phyloP scores from a whole-genome alignment of 768 basidiomycete genomes.

The Tremella yokohamensis region DNA sequence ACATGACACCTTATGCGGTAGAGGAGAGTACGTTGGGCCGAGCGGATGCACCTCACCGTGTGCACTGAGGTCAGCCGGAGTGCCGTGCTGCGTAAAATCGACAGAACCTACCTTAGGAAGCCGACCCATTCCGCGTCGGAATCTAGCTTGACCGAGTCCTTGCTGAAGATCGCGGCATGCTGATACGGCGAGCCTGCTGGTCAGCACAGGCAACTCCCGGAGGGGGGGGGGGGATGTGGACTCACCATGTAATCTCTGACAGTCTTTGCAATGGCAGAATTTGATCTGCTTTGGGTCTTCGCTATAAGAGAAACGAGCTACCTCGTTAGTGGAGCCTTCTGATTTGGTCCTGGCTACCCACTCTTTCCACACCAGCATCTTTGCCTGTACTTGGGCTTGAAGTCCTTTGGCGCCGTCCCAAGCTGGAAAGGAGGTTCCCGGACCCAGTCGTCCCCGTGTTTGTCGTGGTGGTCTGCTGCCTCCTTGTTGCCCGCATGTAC shows the following conservation, averaged over 20 bases:
- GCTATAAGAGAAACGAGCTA: background rate
- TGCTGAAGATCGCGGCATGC: conserved; percentile 39
- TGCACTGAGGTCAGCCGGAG: conserved; percentile 24
- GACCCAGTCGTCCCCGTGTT: conserved; percentile 35
- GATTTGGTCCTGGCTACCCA: conserved; percentile 13
- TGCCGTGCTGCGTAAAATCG: background rate
- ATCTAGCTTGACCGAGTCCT: conserved; percentile 35
- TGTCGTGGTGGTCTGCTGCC: conserved; percentile 11
- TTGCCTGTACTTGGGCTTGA: conserved; percentile 35
- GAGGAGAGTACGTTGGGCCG: conserved; percentile 32
- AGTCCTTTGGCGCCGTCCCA: conserved; percentile 28
- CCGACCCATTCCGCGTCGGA: conserved; percentile 32
- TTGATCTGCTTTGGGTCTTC: conserved; percentile 27
- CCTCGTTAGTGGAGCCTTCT: background rate
- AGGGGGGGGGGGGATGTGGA: background rate
- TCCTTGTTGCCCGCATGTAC: background rate
- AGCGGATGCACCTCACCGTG: conserved; percentile 45
- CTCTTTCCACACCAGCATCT: conserved; percentile 46
- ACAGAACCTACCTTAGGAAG: conserved; percentile 30
- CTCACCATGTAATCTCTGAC: conserved; percentile 43
- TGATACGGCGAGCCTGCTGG: conserved; percentile 36
- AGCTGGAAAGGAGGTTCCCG: conserved; percentile 28
- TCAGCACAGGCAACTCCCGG: background rate
- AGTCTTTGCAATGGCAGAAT: conserved; percentile 44
- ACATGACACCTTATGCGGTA: conserved; percentile 41